These are phyloP conservation scores for Pleurotus giganteus DNA, from an alignment of 768 basidiomycete genomes.

Conservation along the genomic window DNA sequence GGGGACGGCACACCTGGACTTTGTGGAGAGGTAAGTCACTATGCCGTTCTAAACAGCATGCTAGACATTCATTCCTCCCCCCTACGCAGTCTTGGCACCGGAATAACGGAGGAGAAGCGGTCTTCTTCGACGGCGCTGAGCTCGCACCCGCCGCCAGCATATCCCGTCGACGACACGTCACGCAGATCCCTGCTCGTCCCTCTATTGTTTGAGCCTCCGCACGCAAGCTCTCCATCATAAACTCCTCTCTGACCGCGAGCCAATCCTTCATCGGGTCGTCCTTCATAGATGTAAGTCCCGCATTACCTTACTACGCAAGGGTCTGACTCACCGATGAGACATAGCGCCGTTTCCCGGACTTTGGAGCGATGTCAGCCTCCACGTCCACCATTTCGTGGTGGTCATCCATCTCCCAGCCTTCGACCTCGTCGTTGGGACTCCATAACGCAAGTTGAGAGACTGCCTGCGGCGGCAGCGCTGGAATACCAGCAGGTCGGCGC, in stretches of 20 bases:
- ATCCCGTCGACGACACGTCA: not conserved
- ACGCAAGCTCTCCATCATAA: not conserved
- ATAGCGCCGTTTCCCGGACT: too few species aligned
- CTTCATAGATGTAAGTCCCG: too few species aligned
- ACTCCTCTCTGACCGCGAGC: not conserved
- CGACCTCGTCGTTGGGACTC: not conserved
- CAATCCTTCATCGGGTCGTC: not conserved
- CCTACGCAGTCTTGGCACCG: constrained; percentile 10
- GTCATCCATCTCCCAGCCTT: not conserved
- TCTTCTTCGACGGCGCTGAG: not conserved
- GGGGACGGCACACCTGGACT: constrained; percentile 4
- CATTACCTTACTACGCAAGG: too few species aligned
- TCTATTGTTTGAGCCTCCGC: not conserved
- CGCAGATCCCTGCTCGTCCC: not conserved
- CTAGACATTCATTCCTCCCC: not conserved
- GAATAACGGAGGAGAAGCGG: not conserved
- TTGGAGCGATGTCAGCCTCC: too few species aligned
- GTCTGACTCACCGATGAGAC: not conserved
- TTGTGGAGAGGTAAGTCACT: constrained; percentile 4
- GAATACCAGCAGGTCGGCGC: not conserved
- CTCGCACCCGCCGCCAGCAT: not conserved
- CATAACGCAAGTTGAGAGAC: not conserved
- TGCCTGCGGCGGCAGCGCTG: too few species aligned
- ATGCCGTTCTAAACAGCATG: constrained; percentile 11
- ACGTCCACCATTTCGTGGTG: too few species aligned